Evolutionary conservation across 768 basidiomycete species (phyloP).

Genomic region (Amanita polypyramis): DNA sequence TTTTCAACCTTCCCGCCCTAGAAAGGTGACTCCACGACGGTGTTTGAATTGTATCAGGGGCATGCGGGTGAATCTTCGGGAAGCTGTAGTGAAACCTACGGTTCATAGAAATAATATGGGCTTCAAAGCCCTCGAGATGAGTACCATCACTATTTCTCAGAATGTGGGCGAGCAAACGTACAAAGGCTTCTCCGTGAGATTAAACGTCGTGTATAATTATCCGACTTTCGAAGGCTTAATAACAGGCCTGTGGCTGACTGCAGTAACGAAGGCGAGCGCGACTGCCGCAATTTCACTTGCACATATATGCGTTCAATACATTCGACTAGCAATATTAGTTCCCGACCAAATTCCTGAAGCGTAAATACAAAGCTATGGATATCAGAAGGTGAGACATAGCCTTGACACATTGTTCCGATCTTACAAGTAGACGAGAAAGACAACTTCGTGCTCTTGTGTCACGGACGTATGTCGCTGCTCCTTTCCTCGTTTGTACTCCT

Average conservation of each 20-base stretch:
- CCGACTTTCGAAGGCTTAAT: background rate
- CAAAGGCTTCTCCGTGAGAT: slow-evolving; percentile 24
- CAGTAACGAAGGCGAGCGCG: slow-evolving; percentile 15
- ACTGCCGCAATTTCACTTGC: slow-evolving; percentile 40
- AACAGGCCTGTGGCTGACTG: slow-evolving; percentile 8
- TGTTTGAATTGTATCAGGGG: slow-evolving; percentile 78
- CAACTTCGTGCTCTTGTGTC: slow-evolving; percentile 59
- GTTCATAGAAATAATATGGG: slow-evolving; percentile 41
- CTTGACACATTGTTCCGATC: slow-evolving; percentile 16
- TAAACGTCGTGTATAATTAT: background rate
- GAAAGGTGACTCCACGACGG: slow-evolving; percentile 54
- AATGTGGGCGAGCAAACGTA: slow-evolving; percentile 21
- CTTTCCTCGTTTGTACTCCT: background rate
- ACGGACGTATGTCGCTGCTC: slow-evolving; percentile 25
- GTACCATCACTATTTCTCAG: background rate
- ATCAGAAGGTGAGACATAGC: background rate
- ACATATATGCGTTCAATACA: slow-evolving; percentile 73
- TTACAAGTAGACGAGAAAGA: slow-evolving; percentile 89
- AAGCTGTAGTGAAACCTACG: slow-evolving; percentile 53
- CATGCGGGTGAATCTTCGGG: slow-evolving; percentile 74
- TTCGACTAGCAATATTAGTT: slow-evolving; percentile 73
- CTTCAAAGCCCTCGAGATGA: slow-evolving; percentile 16
- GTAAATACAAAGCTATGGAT: slow-evolving; percentile 83
- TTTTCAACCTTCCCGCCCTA: slow-evolving; percentile 50
- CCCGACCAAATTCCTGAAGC: slow-evolving; percentile 85